Evolutionary conservation across 495 filamentous ascomycete genomes (phyloP).

Genomic region (Apodospora peruviana): DNA sequence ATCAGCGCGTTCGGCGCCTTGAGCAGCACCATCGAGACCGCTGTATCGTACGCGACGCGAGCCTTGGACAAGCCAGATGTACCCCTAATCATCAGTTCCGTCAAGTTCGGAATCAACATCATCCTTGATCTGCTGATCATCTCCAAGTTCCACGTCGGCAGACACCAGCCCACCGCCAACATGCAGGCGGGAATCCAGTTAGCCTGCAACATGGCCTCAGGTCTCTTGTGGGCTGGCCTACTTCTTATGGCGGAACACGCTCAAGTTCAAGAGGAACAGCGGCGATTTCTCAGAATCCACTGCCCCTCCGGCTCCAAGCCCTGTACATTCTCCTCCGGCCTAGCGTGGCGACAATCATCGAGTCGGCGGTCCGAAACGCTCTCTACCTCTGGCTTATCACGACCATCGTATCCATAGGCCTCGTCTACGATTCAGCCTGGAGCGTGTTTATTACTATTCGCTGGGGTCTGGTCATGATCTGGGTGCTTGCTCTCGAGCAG

Average conservation of each 20-base stretch:
- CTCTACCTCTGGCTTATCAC: constrained; percentile 71
- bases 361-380: constrained; percentile 62
- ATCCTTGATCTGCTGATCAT: constrained; percentile 65
- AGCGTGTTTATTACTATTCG: constrained; percentile 70
- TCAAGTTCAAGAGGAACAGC: constrained; percentile 11
- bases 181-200: constrained; percentile 60
- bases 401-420: constrained; percentile 56
- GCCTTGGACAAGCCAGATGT: constrained; percentile 70
- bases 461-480: constrained; percentile 77
- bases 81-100: constrained; percentile 60
- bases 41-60: constrained; percentile 56
- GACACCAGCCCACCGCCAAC: constrained; percentile 49
- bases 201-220: constrained; percentile 53
- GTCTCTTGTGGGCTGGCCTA: constrained; percentile 54
- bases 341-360: constrained; percentile 52
- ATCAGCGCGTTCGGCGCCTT: constrained; percentile 58
- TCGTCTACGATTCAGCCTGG: constrained; percentile 68
- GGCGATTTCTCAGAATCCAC: background rate
- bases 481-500: constrained; percentile 61
- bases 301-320: constrained; percentile 26
- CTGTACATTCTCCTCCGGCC: constrained; percentile 50
- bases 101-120: constrained; percentile 63
- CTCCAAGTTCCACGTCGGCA: constrained; percentile 59
- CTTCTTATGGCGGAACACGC: constrained; percentile 40
- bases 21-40: constrained; percentile 58